Conservation (phyloP, 2,329 filamentous ascomycete species). For the Talaromyces islandicus region DNA sequence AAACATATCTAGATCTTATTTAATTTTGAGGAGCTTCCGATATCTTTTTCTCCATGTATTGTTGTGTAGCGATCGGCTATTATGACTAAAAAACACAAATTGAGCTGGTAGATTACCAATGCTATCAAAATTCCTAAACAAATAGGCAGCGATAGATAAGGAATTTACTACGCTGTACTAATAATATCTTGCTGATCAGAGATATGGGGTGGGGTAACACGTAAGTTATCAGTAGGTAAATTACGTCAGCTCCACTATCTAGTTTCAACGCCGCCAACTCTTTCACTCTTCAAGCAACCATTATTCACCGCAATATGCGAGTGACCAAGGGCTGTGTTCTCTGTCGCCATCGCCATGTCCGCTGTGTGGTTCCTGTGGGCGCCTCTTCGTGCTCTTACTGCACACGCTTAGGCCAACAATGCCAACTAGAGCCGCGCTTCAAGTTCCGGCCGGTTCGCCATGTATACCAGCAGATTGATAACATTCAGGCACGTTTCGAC, state of each 20-base stretch:
- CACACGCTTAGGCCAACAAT: conserved; percentile 21
- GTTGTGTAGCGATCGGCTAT: background rate
- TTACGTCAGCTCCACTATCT: background rate
- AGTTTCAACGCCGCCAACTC: background rate
- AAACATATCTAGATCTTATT: too few relatives aligned
- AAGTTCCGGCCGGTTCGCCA: conserved; percentile 28
- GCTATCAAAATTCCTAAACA: conserved; percentile 46
- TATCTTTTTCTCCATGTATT: too few relatives aligned
- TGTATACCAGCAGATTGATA: conserved; percentile 27
- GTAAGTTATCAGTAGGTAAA: background rate
- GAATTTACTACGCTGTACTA: background rate
- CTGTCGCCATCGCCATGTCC: conserved; percentile 32
- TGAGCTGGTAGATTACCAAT: background rate
- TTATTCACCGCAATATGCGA: conserved; percentile 3
- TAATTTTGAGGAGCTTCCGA: too few relatives aligned
- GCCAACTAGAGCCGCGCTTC: conserved; percentile 28
- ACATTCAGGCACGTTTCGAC: conserved; percentile 21
- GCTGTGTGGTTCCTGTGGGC: conserved; percentile 22
- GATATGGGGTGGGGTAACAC: background rate
- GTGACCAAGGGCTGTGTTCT: conserved; percentile 23
- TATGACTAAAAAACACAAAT: background rate
- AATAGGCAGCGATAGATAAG: background rate
- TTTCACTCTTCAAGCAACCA: background rate
- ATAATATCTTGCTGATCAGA: background rate
- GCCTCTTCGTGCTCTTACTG: conserved; percentile 25